These are phyloP conservation scores for Phytomonas serpens DNA, from an alignment of 208 protist genomes.

Conservation along the genomic window DNA sequence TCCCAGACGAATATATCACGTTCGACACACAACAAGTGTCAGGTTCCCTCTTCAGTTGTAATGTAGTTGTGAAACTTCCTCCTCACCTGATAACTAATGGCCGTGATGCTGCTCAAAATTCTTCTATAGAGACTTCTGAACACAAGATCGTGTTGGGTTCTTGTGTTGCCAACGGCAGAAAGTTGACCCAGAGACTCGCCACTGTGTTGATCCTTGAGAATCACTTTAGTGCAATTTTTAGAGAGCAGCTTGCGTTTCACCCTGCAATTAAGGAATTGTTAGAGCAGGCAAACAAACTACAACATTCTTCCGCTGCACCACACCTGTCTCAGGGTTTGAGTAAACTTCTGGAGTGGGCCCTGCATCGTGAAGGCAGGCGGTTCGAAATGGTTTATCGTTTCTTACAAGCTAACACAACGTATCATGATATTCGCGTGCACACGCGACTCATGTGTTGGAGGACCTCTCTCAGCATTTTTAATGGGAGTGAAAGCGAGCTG, in stretches of 20 bases:
- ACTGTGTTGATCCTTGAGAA: constrained; percentile 36
- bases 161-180: constrained; percentile 28
- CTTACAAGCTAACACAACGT: constrained; percentile 22
- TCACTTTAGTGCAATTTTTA: constrained; percentile 50
- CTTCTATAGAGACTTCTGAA: neutral
- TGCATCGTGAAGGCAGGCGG: constrained; percentile 19
- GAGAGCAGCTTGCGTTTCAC: constrained; percentile 56
- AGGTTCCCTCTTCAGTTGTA: constrained; percentile 9
- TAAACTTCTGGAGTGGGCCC: constrained; percentile 37
- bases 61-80: constrained; percentile 14
- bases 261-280: constrained; percentile 36
- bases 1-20: constrained; percentile 24
- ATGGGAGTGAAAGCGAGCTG: constrained; percentile 11
- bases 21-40: constrained; percentile 7
- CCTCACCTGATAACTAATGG: neutral
- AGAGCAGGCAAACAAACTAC: constrained; percentile 19
- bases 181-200: constrained; percentile 22
- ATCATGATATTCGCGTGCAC: constrained; percentile 31
- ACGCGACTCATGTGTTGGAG: constrained; percentile 7
- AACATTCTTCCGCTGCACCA: constrained; percentile 20
- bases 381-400: constrained; percentile 21
- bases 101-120: neutral
- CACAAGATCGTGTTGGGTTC: constrained; percentile 15
- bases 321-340: constrained; percentile 32
- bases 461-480: constrained; percentile 20